Evolutionary conservation across 225 moss, liverwort and hornwort species (phyloP).

Genomic region (Neckera pumila): DNA sequence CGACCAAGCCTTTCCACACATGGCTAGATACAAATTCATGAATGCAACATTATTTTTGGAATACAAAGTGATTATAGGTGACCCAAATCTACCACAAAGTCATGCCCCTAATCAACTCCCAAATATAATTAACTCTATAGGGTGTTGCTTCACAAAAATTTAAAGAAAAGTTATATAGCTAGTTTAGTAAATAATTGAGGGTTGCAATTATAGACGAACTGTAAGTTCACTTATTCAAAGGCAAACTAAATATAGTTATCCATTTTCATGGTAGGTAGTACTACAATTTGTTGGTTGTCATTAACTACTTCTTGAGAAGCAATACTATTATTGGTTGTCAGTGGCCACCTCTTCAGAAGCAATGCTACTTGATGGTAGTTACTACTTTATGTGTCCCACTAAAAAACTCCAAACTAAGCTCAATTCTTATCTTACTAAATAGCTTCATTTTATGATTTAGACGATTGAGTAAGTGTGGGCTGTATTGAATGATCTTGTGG

Average conservation of each 20-base stretch:
- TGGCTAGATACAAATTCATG: background rate
- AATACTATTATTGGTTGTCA: background rate
- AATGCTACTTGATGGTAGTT: background rate
- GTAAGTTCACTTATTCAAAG: background rate
- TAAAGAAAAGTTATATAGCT: too few species aligned
- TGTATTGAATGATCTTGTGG: too few species aligned
- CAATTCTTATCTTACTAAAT: too few species aligned
- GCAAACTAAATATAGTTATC: background rate
- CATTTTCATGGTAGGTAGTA: background rate
- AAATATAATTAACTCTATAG: fast-evolving
- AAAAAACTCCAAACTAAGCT: too few species aligned
- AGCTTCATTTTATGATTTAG: too few species aligned
- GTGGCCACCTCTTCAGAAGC: background rate
- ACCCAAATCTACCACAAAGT: background rate
- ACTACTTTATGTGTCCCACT: too few species aligned
- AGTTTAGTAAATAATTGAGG: too few species aligned
- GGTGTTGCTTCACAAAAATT: fast-evolving
- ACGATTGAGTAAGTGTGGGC: too few species aligned
- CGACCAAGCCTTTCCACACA: background rate
- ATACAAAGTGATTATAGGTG: fast-evolving
- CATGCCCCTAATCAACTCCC: fast-evolving
- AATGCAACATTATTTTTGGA: background rate
- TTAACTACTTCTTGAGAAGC: background rate
- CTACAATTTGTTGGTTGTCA: background rate
- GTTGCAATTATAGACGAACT: background rate